Conservation (phyloP, 495 filamentous ascomycete species). For the Penicillium lividum region DNA sequence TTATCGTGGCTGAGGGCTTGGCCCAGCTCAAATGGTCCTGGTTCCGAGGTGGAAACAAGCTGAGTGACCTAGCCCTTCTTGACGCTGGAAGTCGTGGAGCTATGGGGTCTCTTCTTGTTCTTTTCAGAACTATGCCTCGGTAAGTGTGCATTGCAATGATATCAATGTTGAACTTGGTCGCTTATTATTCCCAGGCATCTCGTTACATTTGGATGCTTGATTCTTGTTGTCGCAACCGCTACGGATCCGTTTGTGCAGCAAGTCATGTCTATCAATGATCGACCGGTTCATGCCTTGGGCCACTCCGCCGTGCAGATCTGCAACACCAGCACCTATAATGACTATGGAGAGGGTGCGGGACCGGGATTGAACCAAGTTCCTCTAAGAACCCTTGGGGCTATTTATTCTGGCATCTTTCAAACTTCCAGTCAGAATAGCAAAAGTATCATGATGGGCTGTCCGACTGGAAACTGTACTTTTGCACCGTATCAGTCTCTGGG, state of each 20-base stretch:
- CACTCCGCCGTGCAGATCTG: conserved; percentile 27
- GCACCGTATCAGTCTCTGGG: conserved; percentile 45
- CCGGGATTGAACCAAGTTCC: conserved; percentile 31
- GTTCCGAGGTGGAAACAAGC: conserved; percentile 39
- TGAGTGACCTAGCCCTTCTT: conserved; percentile 43
- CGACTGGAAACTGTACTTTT: conserved; percentile 48
- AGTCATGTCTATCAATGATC: conserved; percentile 35
- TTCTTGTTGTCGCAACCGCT: conserved; percentile 39
- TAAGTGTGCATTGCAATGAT: conserved; percentile 5
- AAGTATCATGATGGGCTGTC: conserved; percentile 30
- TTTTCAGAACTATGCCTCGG: conserved; percentile 30
- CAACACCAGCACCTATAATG: conserved; percentile 26
- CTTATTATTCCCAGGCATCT: conserved; percentile 30
- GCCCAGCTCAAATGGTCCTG: conserved; percentile 53
- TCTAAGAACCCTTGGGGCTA: conserved; percentile 35
- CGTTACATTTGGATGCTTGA: conserved; percentile 40
- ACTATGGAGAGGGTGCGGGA: conserved; percentile 31
- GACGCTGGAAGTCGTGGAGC: conserved; percentile 47
- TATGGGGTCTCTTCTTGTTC: conserved; percentile 33
- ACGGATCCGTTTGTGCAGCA: conserved; percentile 50
- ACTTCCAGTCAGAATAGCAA: conserved; percentile 21
- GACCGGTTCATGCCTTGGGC: conserved; percentile 16
- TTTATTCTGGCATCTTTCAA: conserved; percentile 40
- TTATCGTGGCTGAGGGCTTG: conserved; percentile 40
- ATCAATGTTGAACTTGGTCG: not conserved